A percentile compares a stretch with the other conserved stretches of the same genome.
Conservation (phyloP, 2,329 filamentous ascomycete species). For the Colletotrichum siamense region DNA sequence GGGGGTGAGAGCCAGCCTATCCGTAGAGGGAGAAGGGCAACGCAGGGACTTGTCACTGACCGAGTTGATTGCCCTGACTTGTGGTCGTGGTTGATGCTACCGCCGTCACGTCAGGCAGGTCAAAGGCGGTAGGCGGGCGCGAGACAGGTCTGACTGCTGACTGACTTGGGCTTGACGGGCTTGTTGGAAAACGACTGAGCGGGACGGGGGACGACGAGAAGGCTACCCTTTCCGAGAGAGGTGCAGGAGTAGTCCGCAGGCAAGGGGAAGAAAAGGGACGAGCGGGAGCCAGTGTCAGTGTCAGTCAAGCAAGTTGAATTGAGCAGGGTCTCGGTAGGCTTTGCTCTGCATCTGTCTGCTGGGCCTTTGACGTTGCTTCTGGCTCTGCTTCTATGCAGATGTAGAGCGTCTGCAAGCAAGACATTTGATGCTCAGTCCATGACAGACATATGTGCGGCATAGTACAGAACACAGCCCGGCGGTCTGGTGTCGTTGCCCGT, state of each 20-base stretch:
- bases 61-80: not conserved
- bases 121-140: not conserved
- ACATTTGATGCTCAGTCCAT: not conserved
- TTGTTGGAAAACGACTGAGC: not conserved
- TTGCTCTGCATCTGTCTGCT: not conserved
- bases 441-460: not conserved
- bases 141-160: not conserved
- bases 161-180: not conserved
- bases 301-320: not conserved
- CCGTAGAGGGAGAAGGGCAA: not conserved
- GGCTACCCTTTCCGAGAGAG: not conserved
- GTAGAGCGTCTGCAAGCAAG: not conserved
- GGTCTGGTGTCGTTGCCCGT: not conserved
- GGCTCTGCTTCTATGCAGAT: not conserved
- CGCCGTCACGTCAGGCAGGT: not conserved
- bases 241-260: not conserved
- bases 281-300: slow-evolving; percentile 19
- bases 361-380: not conserved
- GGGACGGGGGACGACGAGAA: not conserved
- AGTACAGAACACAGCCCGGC: not conserved
- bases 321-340: not conserved
- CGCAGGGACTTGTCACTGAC: slow-evolving; percentile 6
- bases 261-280: slow-evolving; percentile 3
- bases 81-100: not conserved
- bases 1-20: not conserved